Base-by-base conservation (phyloP, 306 rosid genomes). In the Argentina anserina region DNA sequence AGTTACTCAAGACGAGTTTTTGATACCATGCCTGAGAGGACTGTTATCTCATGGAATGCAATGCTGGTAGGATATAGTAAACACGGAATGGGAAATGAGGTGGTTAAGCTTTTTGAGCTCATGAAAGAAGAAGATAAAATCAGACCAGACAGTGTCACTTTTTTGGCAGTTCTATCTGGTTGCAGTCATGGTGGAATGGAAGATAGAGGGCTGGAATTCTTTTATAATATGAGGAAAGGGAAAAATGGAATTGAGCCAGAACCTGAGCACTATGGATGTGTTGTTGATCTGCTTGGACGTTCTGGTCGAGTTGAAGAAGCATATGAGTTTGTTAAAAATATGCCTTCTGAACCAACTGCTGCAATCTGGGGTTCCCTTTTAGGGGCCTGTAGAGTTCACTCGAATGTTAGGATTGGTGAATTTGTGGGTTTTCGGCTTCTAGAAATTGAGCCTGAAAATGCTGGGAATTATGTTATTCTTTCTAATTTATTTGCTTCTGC, bases 101-200 rank as follows among this genome's bases (percentile, higher is more conserved):
- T 89, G n/a, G 87, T 93, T 37, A 79, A 91, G 75, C 96, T 91
- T 76, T 93, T 90, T 73, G 52, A 78, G 46, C 55, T 78, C 70
- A 87, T 91, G 96, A 84, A 80, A 80, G 80, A 78, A 58, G 97
- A 89, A 80, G 85, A 83, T 60, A 75, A 81, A 76, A 89, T 82
- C 72, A 85, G 85, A 78, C 96, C 92, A 49, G 95, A 91, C 36
- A 69, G 87, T 23, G 82, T 94, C 75, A 89, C 98, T 28, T 72
- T 87, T 73, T 81, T 94, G 86, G 94, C 96, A 3, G 91, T 93
- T 76, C 84, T 94, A 83, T 88, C 92, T 13, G 95, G 96, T 33
- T 89, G 98, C 85, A 91, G 97, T 80, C 97, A 94, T 67, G 97
- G 95, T 67, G 90, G 97, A 63, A 56, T 82, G 75, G 92, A 86